These are phyloP conservation scores for Closterium sp. DNA, from an alignment of 139 green algal genomes.

Conservation along the genomic window DNA sequence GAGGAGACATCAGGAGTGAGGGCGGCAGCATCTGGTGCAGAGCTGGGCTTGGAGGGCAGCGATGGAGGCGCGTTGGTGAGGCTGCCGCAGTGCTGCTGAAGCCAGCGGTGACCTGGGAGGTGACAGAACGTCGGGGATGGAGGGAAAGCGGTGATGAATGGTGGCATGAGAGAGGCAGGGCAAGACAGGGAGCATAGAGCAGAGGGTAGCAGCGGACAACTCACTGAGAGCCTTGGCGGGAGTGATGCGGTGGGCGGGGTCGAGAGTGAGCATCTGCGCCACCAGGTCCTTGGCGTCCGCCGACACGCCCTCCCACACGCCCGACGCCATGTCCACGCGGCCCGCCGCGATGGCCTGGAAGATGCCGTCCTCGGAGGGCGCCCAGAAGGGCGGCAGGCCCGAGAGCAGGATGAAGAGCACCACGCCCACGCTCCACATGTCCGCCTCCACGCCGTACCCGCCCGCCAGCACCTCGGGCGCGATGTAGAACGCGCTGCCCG, in stretches of 20 bases:
- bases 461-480: slow-evolving; percentile 47
- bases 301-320: slow-evolving; percentile 1
- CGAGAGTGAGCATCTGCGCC: not conserved
- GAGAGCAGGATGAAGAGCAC: slow-evolving; percentile 49
- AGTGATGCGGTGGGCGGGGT: not conserved
- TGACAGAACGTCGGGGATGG: not conserved
- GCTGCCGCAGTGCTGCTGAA: not conserved
- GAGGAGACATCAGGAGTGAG: not conserved
- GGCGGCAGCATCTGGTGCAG: not conserved
- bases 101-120: not conserved
- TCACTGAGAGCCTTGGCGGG: not conserved
- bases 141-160: not conserved
- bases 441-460: slow-evolving; percentile 45
- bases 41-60: not conserved
- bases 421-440: slow-evolving; percentile 54
- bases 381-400: slow-evolving; percentile 50
- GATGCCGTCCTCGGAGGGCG: slow-evolving; percentile 34
- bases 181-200: not conserved
- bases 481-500: slow-evolving; percentile 25
- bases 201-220: not conserved
- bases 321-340: not conserved
- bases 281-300: not conserved
- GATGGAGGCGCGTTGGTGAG: not conserved
- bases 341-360: not conserved
- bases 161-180: not conserved